A percentile compares a stretch with the other conserved stretches of the same genome.
Conservation (phyloP, 306 rosid genomes). For the Casuarina glauca region DNA sequence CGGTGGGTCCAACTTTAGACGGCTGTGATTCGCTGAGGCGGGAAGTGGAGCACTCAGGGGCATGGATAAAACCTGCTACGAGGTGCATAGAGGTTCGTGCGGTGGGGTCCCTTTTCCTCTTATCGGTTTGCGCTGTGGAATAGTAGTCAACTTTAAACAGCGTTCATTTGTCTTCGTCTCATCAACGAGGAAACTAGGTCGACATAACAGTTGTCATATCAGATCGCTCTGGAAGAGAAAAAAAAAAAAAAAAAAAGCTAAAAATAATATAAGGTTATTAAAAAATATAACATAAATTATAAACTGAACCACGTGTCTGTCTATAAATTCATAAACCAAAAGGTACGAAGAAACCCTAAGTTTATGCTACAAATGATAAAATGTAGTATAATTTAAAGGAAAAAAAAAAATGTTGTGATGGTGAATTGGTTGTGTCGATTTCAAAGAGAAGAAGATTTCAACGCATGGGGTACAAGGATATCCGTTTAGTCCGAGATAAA, state of each 20-base stretch:
- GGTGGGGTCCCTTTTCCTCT: slow-evolving; percentile 23
- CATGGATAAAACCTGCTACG: not conserved
- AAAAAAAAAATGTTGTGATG: no score
- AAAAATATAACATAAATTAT: no score
- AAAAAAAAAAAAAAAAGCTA: no score
- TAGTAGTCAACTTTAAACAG: slow-evolving; percentile 36
- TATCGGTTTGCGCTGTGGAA: not conserved
- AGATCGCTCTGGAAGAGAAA: no score
- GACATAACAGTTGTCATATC: slow-evolving; percentile 9
- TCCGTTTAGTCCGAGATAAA: not conserved
- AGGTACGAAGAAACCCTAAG: no score
- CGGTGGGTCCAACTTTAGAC: not conserved
- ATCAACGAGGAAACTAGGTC: not conserved
- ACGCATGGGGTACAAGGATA: not conserved
- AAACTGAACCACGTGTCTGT: no score
- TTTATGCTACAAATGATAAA: no score
- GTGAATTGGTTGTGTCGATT: no score
- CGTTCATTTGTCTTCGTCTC: no score
- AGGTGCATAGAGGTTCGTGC: not conserved
- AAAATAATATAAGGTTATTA: no score
- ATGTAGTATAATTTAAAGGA: no score
- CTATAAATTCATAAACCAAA: no score
- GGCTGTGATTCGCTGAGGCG: not conserved
- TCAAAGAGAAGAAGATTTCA: not conserved
- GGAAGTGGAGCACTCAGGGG: not conserved